Base-by-base conservation (phyloP, 1,284 basidiomycete genomes). In the Somion occarium region DNA sequence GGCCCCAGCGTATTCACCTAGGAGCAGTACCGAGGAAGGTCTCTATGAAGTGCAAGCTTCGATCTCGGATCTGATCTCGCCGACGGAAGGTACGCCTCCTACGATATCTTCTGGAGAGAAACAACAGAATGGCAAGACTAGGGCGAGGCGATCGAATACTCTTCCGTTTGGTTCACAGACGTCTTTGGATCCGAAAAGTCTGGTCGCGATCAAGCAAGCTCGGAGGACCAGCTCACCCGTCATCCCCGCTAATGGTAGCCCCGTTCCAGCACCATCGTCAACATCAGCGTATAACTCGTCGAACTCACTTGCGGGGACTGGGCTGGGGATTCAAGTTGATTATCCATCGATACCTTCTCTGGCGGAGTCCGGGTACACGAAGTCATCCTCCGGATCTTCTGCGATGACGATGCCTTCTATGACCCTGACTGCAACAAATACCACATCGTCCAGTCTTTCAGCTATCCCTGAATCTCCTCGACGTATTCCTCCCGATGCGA, bases 21-120 rank as follows among this genome's bases (percentile, higher is more conserved):
- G 50, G 26, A 59, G 59, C 13, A 65, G 65, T 55, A 64, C 61
- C 34, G 65, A 67, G 52, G 65, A 67, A 50, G 64, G 63, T n/a
- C 48, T 67, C 18, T 54, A 58, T 37, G 65, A 67, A 56, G 47
- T 64, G 49, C 64, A 65, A 53, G 52, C 52, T 37, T 54, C 62
- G 7, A 59, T 67, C 15, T 58, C 63, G 27, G 62, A 65, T 44
- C 53, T 67, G 43, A 64, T 67, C 48, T 59, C 60, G 19, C 61
- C 61, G 22, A 22, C 49, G 19, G 50, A 24, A 20, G 18, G 42
- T 5, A 55, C 57, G 34, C 55, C 56, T 18, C 51, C 50, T 15
- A 18, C 30, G 12, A 42, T 13, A 23, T 34, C 19, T n/a, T 22
- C 39, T 26, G 5, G 23, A 19, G 34, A 23, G 5, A 11, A 4